Evolutionary conservation across 2,329 filamentous ascomycete species (phyloP).

Genomic region (Fusarium nurragi): DNA sequence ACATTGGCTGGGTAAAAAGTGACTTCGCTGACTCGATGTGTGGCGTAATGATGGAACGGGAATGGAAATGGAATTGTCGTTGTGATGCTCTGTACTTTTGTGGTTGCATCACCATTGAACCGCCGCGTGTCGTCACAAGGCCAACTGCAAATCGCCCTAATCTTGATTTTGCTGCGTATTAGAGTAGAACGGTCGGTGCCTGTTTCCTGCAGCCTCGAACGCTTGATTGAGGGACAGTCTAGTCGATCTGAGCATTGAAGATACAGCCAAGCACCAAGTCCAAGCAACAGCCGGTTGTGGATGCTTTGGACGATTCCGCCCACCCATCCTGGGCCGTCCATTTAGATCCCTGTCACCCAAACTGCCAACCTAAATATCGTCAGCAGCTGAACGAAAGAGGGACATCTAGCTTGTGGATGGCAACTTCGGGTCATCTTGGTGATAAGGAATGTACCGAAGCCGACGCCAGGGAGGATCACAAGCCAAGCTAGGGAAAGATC

Average conservation of each 20-base stretch:
- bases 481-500: neutral
- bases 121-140: neutral
- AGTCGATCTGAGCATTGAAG: neutral
- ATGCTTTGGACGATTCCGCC: conserved; percentile 12
- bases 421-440: neutral
- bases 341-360: conserved; percentile 26
- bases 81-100: neutral
- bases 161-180: neutral
- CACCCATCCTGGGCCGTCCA: conserved; percentile 23
- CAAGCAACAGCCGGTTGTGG: too few relatives aligned
- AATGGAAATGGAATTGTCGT: conserved; percentile 13
- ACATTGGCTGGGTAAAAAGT: conserved; percentile 17
- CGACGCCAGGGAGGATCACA: neutral
- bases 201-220: neutral
- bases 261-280: too few relatives aligned
- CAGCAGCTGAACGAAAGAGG: conserved; percentile 24
- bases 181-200: neutral
- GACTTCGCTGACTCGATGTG: conserved; percentile 4
- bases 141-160: neutral
- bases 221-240: neutral
- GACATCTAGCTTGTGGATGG: neutral
- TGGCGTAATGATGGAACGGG: neutral
- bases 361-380: conserved; percentile 16
- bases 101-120: neutral
- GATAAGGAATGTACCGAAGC: neutral